Conservation (phyloP, 2,329 filamentous ascomycete species). For the Colletotrichum incanum region DNA sequence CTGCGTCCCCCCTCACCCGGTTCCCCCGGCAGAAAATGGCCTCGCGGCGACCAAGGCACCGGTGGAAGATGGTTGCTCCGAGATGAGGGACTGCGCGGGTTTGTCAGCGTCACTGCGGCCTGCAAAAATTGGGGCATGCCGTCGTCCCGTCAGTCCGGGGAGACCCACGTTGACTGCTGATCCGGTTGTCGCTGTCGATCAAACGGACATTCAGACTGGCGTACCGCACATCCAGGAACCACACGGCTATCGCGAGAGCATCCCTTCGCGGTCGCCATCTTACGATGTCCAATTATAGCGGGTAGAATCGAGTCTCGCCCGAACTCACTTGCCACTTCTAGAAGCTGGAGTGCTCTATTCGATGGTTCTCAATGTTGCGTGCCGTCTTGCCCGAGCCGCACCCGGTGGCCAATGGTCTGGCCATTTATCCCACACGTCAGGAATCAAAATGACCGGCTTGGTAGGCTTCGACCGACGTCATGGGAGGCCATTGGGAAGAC, state of each 20-base stretch:
- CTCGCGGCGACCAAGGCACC: constrained; percentile 9
- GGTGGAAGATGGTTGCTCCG: constrained; percentile 41
- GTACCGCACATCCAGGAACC: constrained; percentile 16
- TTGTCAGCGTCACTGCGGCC: constrained; percentile 19
- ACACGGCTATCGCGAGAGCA: constrained; percentile 11
- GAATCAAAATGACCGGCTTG: neutral
- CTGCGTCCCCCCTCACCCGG: constrained; percentile 3
- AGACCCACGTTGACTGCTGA: constrained; percentile 26
- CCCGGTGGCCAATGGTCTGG: neutral
- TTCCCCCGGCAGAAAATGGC: neutral
- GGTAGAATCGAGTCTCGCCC: constrained; percentile 19
- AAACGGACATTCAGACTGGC: constrained; percentile 38
- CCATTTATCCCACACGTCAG: neutral
- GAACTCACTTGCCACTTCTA: constrained; percentile 21
- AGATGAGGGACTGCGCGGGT: constrained; percentile 36
- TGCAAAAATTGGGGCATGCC: neutral
- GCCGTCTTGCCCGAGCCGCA: constrained; percentile 17
- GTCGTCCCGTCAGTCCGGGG: constrained; percentile 32
- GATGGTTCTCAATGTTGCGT: neutral
- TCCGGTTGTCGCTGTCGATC: constrained; percentile 40
- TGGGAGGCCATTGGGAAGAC: constrained; percentile 5
- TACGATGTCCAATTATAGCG: constrained; percentile 40
- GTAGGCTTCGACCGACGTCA: constrained; percentile 16
- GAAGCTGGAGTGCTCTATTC: constrained; percentile 12
- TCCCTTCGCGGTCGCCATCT: constrained; percentile 3